Base-by-base conservation (phyloP, 2,329 filamentous ascomycete genomes). In the Akanthomyces lecanii region DNA sequence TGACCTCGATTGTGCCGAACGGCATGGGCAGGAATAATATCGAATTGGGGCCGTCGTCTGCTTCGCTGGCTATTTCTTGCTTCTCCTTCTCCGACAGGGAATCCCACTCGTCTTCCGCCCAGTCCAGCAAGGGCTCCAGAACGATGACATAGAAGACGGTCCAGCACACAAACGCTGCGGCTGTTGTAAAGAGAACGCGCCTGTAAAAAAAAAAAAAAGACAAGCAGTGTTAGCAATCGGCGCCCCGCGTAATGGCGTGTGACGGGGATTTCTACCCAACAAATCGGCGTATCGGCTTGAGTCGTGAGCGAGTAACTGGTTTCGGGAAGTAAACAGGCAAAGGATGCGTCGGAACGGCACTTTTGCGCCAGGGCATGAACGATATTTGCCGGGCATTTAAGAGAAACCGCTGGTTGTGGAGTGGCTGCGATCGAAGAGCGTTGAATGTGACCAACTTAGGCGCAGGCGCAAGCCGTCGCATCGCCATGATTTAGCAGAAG, bases 1-100 rank as follows among this genome's bases (percentile, higher is more conserved):
- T 74, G 21, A 85, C 73, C 63, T 77, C 67, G 56, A 78, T 79
- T 0, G 79, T 83, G 2, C 83, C 85, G 50, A 85, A 85, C 4
- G 85, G 85, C 59, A 89, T 82, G 0, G 87, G 85, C 8, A 90
- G 80, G 65, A 89, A 89, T 5, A 80, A 23, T 16, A 81, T 66
- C 1, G 80, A 73, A 21, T 81, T 77, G 16, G 77, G 77, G 16
- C 77, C 75, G 4, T 80, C 76, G 2, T 79, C 77, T 1, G 78
- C 75, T 16, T 77, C 72, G 6, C 77, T 73, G 47, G 77, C 72
- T 42, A 77, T 67, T 54, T 75, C 74, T 62, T 75, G 71, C 64
- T 74, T 78, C 68, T 82, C 80, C 51, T 80, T 75, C 25, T 78
- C 75, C 1, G 76, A 76, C 56, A 80, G 67, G 16, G 75, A 71